These are phyloP conservation scores for Pleurotus tuber-regium DNA, from an alignment of 768 basidiomycete genomes.

Conservation along the genomic window DNA sequence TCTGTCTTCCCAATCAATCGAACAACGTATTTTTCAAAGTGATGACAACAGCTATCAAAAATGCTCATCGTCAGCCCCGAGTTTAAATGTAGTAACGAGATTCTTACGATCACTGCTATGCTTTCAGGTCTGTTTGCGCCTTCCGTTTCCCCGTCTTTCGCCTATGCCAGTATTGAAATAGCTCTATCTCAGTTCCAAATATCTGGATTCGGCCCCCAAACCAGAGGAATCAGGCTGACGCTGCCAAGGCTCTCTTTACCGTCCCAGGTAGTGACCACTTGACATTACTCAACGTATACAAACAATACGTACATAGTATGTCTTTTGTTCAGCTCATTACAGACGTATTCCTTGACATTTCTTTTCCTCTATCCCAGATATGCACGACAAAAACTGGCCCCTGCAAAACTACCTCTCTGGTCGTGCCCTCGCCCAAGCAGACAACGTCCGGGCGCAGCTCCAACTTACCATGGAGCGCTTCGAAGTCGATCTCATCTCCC, in stretches of 20 bases:
- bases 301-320: constrained; percentile 82
- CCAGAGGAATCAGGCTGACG: constrained; percentile 86
- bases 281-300: constrained; percentile 91
- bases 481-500: constrained; percentile 72
- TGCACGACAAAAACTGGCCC: constrained; percentile 79
- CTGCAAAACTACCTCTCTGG: constrained; percentile 86
- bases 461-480: constrained; percentile 87
- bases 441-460: constrained; percentile 88
- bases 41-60: constrained; percentile 65
- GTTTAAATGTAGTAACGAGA: constrained; percentile 93
- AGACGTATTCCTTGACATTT: neutral
- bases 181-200: constrained; percentile 65
- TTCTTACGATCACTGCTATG: constrained; percentile 93
- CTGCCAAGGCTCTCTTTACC: constrained; percentile 81
- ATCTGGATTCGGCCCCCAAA: constrained; percentile 92
- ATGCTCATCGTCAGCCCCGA: constrained; percentile 92
- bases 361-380: constrained; percentile 44
- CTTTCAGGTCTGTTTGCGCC: constrained; percentile 62
- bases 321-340: neutral
- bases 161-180: neutral
- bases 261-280: constrained; percentile 95
- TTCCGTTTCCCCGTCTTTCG: neutral
- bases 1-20: constrained; percentile 27
- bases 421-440: constrained; percentile 82
- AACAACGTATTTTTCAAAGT: neutral